Evolutionary conservation across 371 early-diverging fungal genomes (phyloP), one percentile per base, ranked within the genome.

Genomic region (Rhizopus stolonifer): DNA sequence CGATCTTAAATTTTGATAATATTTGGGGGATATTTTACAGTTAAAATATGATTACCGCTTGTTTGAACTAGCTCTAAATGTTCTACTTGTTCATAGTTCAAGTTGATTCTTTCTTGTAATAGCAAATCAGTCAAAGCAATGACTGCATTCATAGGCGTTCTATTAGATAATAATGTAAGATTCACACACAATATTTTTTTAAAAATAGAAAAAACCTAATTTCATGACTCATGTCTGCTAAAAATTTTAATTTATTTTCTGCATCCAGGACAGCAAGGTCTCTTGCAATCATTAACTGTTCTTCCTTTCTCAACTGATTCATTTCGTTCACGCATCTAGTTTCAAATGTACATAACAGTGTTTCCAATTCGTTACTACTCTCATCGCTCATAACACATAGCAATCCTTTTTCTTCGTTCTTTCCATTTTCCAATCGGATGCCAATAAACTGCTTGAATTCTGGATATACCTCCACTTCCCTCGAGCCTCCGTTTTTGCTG

Each of bases 121-220:
- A 82, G 60, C 18, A 82, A 56, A 55, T 82, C 80, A 0, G 82
- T 82, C 48, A 82, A 63, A 2, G 80, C 82, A 46, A 82, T 80
- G 22, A 82, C 82, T 5, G 82, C 82, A 60, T 79, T 80, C 82
- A 82, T 82, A 9, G 82, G 82, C 13, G 79, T 82, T 60, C 78
- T 74, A 51, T 32, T 15, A 8, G 13, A 32, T 9, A 53, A 19
- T 48, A 39, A 42, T 13, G 23, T 23, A 25, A 32, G 26, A 24
- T 10, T 29, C 31, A 29, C n/a, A 10, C 10, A 10, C 31, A 10
- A 29, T 29, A 29, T 29, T 4, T 10, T 29, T 29, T 29, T 22
- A 40, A 43, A 31, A 17, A 33, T 29, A 33, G 29, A 5, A 10
- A 9, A 7, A 44, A 72, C 75, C 75, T 62, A 39, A 75, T 75